Conservation (phyloP, 441 rosid genomes). For the Populus hybrid region DNA sequence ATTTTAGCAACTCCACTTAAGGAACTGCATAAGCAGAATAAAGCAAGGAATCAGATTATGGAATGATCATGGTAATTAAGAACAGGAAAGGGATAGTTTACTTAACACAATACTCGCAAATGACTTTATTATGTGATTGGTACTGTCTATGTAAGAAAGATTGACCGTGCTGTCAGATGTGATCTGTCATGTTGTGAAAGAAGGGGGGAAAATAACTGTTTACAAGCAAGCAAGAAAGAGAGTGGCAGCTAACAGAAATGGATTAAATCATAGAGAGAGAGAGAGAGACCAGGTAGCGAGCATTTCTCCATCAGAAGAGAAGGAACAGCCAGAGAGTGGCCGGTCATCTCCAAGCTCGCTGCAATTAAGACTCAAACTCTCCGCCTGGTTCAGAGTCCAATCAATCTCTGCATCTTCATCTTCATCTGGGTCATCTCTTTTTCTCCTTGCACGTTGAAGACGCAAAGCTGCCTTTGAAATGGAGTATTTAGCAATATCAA, state of each 20-base stretch:
- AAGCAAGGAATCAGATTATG: constrained; percentile 23
- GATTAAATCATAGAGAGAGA: neutral
- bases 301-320: constrained; percentile 63
- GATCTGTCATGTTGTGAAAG: neutral
- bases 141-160: neutral
- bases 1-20: constrained; percentile 80
- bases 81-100: neutral
- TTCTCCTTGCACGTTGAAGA: constrained; percentile 62
- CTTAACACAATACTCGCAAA: neutral
- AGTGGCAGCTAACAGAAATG: neutral
- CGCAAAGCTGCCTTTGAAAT: constrained; percentile 61
- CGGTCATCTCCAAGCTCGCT: constrained; percentile 88
- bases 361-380: constrained; percentile 64
- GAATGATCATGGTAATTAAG: neutral
- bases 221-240: neutral
- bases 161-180: neutral
- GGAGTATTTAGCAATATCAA: constrained; percentile 67
- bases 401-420: constrained; percentile 81
- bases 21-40: constrained; percentile 41
- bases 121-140: neutral
- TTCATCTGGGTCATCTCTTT: constrained; percentile 91
- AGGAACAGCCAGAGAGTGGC: constrained; percentile 88
- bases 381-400: constrained; percentile 63
- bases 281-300: constrained; percentile 69
- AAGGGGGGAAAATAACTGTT: neutral